A percentile compares a stretch with the other conserved stretches of the same genome.
These are phyloP conservation scores for Chlamydomonas sp. DNA, from an alignment of 139 green algal genomes.

Conservation along the genomic window DNA sequence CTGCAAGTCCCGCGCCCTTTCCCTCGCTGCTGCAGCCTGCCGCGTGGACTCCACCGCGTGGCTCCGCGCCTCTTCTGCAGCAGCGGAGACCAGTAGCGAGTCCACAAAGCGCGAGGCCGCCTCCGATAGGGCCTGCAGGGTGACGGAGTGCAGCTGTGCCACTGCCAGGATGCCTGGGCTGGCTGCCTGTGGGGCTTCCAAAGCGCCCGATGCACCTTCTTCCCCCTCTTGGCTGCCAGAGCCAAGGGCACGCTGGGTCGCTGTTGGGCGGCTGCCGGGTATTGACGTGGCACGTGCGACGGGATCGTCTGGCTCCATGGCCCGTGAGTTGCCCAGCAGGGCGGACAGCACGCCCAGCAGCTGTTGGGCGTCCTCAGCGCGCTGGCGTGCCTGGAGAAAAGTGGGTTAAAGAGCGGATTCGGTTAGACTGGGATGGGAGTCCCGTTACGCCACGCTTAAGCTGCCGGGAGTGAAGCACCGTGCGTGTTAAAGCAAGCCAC, in stretches of 20 bases:
- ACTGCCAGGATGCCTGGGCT: background rate
- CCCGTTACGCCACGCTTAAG: no score
- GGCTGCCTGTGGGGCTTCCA: no score
- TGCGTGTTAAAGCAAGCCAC: no score
- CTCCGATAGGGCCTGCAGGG: slow-evolving; percentile 14
- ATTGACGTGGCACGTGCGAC: no score
- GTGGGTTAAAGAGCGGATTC: no score
- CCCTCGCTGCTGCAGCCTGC: background rate
- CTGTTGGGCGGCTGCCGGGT: no score
- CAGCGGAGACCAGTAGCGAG: background rate
- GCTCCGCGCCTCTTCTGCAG: background rate
- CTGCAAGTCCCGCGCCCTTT: no score
- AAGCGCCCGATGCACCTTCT: no score
- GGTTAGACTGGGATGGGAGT: no score
- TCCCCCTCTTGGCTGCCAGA: no score
- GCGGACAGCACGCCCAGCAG: background rate
- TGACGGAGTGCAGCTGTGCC: slow-evolving; percentile 36
- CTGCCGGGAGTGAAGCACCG: no score
- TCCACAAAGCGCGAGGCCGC: background rate
- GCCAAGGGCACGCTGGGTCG: no score
- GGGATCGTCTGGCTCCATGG: background rate
- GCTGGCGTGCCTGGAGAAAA: background rate
- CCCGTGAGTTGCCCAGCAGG: background rate
- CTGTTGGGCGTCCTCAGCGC: slow-evolving; percentile 16
- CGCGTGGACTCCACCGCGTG: background rate